phyloP scores from a whole-genome alignment of 139 green algal genomes.

The Edaphochlamys debaryana region DNA sequence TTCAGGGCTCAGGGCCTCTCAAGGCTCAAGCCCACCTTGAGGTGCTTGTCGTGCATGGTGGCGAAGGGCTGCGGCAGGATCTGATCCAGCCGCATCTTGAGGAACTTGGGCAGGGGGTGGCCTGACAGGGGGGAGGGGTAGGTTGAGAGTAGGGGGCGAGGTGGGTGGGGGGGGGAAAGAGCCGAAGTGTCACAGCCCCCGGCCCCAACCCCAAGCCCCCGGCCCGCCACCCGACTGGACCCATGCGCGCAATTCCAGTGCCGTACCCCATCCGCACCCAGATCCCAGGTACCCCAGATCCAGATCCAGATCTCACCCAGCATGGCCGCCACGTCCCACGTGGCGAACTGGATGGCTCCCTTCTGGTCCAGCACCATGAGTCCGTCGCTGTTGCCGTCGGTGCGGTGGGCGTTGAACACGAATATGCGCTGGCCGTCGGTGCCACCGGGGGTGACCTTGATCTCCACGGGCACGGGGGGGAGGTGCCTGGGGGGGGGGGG shows the following conservation, averaged over 20 bases:
- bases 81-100: constrained; percentile 30
- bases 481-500: constrained; percentile 10
- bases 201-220: too few relatives aligned
- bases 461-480: background rate
- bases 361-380: constrained; percentile 3
- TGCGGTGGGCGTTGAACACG: constrained; percentile 18
- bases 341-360: background rate
- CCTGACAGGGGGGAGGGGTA: too few relatives aligned
- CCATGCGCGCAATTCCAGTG: too few relatives aligned
- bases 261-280: too few relatives aligned
- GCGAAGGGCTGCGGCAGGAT: constrained; percentile 21
- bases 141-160: too few relatives aligned
- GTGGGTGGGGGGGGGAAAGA: too few relatives aligned
- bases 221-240: too few relatives aligned
- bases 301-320: too few relatives aligned
- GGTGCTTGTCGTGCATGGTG: background rate
- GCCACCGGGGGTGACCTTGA: background rate
- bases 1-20: too few relatives aligned
- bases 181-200: too few relatives aligned
- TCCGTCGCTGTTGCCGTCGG: background rate
- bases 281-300: too few relatives aligned
- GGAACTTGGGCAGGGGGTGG: constrained; percentile 14
- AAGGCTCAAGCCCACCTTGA: constrained; percentile 2
- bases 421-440: constrained; percentile 24
- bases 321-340: constrained; percentile 2